Conservation (phyloP, 805 yeast genomes). For the Barnettozyma siamensis region DNA sequence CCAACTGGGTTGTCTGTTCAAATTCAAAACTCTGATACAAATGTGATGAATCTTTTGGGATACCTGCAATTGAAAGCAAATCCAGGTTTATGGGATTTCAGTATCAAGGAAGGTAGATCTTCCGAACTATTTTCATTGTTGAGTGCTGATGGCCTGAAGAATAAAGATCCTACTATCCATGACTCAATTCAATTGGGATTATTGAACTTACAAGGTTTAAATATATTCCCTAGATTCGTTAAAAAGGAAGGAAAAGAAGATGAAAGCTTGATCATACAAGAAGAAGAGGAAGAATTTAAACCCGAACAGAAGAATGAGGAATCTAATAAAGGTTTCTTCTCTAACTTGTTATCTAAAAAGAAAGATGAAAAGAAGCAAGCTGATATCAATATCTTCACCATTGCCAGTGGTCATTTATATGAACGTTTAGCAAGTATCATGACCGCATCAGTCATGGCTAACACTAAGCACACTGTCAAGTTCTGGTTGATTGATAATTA, state of each 20-base stretch:
- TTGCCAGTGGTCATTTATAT: conserved; percentile 77
- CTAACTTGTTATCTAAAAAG: conserved; percentile 11
- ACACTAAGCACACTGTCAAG: conserved; percentile 59
- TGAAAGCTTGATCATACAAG: conserved; percentile 12
- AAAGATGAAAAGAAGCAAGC: conserved; percentile 33
- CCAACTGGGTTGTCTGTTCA: conserved; percentile 21
- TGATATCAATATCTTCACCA: conserved; percentile 71
- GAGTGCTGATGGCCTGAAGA: conserved; percentile 24
- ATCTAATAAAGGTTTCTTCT: conserved; percentile 13
- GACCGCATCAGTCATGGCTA: conserved; percentile 69
- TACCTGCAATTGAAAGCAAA: conserved; percentile 72
- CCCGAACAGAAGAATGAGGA: conserved; percentile 3
- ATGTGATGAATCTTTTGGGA: conserved; percentile 75
- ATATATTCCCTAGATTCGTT: conserved; percentile 39
- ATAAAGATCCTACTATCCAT: conserved; percentile 1
- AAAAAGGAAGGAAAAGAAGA: conserved; percentile 36
- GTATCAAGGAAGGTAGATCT: conserved; percentile 38
- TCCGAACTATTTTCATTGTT: conserved; percentile 36
- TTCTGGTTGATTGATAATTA: conserved; percentile 87
- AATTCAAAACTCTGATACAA: conserved; percentile 43
- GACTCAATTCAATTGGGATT: conserved; percentile 29
- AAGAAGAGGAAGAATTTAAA: conserved; percentile 11
- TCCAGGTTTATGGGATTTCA: conserved; percentile 67
- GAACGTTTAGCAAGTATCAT: conserved; percentile 72
- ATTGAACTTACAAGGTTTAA: conserved; percentile 40